Percentiles rank a stretch among this genome's conserved stretches.
Conservation (phyloP, 2,329 filamentous ascomycete genomes). For the Neonectria magnoliae region DNA sequence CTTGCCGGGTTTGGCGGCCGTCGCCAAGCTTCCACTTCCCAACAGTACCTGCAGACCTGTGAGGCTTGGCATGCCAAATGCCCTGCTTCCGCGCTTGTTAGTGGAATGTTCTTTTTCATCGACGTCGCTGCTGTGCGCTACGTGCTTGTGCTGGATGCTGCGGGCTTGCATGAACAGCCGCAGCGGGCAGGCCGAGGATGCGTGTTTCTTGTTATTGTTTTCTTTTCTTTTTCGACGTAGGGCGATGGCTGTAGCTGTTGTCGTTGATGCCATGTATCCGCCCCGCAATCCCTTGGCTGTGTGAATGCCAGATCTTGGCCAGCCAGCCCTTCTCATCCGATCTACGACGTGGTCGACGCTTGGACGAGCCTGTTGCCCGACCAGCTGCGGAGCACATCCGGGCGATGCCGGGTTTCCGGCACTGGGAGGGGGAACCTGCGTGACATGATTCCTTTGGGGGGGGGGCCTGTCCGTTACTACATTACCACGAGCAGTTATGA, state of each 20-base stretch:
- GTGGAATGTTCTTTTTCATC: conserved; percentile 8
- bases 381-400: conserved; percentile 11
- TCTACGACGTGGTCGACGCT: conserved; percentile 3
- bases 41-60: background rate
- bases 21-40: conserved; percentile 10
- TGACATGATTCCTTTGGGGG: background rate
- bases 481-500: background rate
- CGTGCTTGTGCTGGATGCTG: background rate
- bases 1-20: background rate
- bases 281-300: conserved; percentile 1
- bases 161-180: conserved; percentile 9
- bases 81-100: conserved; percentile 1
- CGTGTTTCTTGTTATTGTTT: conserved; percentile 6
- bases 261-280: background rate
- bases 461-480: background rate
- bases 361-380: background rate
- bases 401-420: conserved; percentile 5
- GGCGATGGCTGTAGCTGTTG: background rate
- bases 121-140: background rate
- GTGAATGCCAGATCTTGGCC: background rate
- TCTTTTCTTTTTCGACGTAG: background rate
- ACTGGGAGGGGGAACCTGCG: background rate
- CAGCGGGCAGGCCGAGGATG: conserved; percentile 17
- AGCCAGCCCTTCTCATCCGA: background rate
- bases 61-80: background rate